Evolutionary conservation across 2,329 filamentous ascomycete genomes (phyloP).

Genomic region (Fusarium denticulatum): DNA sequence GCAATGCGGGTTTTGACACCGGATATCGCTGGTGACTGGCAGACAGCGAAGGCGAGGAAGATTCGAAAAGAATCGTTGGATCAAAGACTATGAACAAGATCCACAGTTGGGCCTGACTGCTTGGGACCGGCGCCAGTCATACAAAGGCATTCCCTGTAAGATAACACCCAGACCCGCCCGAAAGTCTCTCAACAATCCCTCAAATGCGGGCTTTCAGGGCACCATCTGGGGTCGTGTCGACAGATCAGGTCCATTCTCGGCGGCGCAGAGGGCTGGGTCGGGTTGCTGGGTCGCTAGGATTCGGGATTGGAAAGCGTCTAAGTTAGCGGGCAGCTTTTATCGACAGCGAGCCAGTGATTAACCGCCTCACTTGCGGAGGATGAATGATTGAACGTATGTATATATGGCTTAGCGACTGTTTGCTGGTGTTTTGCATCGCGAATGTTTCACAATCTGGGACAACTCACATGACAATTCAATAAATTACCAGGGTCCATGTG

Average conservation of each 20-base stretch:
- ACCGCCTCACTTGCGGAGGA: slow-evolving; percentile 38
- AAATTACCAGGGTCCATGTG: background rate
- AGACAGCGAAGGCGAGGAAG: slow-evolving; percentile 26
- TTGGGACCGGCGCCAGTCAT: slow-evolving; percentile 41
- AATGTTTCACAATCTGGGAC: slow-evolving; percentile 21
- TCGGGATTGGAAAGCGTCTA: slow-evolving; percentile 28
- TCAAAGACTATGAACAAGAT: slow-evolving; percentile 35
- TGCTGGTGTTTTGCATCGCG: slow-evolving; percentile 7
- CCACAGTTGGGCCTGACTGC: slow-evolving; percentile 53
- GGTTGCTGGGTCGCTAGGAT: slow-evolving; percentile 29
- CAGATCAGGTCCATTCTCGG: slow-evolving; percentile 46
- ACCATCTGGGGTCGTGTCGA: slow-evolving; percentile 43
- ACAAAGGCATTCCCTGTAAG: slow-evolving; percentile 40
- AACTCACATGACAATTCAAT: slow-evolving; percentile 22
- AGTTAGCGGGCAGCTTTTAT: slow-evolving; percentile 11
- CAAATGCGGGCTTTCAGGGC: slow-evolving; percentile 34
- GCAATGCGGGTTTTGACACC: slow-evolving; percentile 9
- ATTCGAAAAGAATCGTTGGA: slow-evolving; percentile 39
- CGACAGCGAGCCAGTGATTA: slow-evolving; percentile 22
- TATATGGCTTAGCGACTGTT: slow-evolving; percentile 11
- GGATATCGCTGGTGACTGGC: slow-evolving; percentile 34
- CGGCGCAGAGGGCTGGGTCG: slow-evolving; percentile 37
- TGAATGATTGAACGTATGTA: background rate
- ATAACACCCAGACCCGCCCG: slow-evolving; percentile 27
- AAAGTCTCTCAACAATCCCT: slow-evolving; percentile 32